Conservation (phyloP, 2,329 filamentous ascomycete species). For the Penicillium sp. region DNA sequence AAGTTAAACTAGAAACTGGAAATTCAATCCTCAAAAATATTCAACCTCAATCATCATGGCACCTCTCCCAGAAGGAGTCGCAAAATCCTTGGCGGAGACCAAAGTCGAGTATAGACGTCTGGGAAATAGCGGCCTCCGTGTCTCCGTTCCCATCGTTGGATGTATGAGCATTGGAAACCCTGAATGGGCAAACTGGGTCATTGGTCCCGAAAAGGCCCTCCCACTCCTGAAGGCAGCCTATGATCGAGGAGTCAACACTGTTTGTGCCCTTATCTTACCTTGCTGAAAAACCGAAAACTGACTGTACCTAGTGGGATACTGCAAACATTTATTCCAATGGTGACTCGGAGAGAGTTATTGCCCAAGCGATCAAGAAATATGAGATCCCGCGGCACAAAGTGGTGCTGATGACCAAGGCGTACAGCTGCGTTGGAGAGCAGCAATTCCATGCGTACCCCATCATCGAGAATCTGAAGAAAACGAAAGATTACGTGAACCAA, state of each 20-base stretch:
- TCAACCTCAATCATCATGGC: neutral
- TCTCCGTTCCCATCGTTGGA: constrained; percentile 13
- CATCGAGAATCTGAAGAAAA: neutral
- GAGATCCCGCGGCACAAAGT: constrained; percentile 56
- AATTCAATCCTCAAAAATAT: neutral
- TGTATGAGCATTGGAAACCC: constrained; percentile 9
- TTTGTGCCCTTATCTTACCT: neutral
- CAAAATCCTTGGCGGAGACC: neutral
- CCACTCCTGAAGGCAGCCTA: constrained; percentile 27
- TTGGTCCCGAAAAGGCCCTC: constrained; percentile 25
- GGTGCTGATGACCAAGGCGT: constrained; percentile 58
- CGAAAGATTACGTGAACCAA: neutral
- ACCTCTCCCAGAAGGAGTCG: neutral
- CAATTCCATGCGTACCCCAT: neutral
- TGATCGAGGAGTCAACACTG: constrained; percentile 23
- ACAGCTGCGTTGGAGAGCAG: constrained; percentile 8
- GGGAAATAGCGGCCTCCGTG: constrained; percentile 10
- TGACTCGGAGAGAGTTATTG: constrained; percentile 51
- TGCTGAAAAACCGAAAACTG: neutral
- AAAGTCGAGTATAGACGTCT: constrained; percentile 2
- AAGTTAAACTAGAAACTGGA: neutral
- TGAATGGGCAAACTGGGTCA: constrained; percentile 16
- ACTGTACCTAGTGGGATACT: constrained; percentile 23
- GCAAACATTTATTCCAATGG: constrained; percentile 55
- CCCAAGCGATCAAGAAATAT: constrained; percentile 59